These are phyloP conservation scores for Xerocomus potaroensis DNA, from an alignment of 768 basidiomycete species.

Conservation along the genomic window DNA sequence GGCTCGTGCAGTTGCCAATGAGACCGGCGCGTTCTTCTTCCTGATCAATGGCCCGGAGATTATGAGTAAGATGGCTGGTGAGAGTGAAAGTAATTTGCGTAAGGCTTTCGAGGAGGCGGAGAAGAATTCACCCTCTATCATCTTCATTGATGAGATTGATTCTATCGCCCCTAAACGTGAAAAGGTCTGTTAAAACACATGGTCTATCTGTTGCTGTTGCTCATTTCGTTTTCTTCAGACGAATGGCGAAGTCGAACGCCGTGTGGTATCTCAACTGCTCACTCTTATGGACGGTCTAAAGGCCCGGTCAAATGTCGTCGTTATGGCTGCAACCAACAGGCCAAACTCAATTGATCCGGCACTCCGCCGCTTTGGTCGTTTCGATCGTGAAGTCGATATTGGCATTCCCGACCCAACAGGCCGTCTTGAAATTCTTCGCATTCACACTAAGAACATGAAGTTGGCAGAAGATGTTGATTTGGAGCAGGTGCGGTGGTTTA, in stretches of 20 bases:
- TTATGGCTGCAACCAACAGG: conserved; percentile 99
- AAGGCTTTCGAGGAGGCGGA: conserved; percentile 99
- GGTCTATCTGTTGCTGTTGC: not conserved
- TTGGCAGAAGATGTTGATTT: conserved; percentile 94
- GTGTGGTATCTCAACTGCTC: conserved; percentile 96
- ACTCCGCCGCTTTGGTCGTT: conserved; percentile 96
- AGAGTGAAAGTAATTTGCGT: conserved; percentile 93
- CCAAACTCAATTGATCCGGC: conserved; percentile 99
- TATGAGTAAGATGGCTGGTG: conserved; percentile 99
- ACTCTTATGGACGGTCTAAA: conserved; percentile 99
- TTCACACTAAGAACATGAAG: conserved; percentile 99
- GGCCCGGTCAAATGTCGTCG: conserved; percentile 97
- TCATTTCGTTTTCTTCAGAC: conserved; percentile 49
- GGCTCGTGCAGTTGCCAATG: conserved; percentile 99
- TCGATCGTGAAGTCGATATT: conserved; percentile 99
- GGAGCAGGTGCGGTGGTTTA: conserved; percentile 51
- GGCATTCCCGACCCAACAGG: conserved; percentile 99
- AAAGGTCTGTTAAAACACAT: conserved; percentile 73
- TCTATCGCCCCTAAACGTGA: conserved; percentile 99
- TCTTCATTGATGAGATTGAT: conserved; percentile 99
- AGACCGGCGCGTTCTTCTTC: conserved; percentile 99
- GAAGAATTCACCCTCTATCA: conserved; percentile 99
- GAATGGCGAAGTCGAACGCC: conserved; percentile 98
- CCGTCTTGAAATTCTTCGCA: conserved; percentile 96
- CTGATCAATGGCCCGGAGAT: conserved; percentile 99